Base-by-base conservation (phyloP, 2,329 filamentous ascomycete genomes). In the Claviceps sp. region DNA sequence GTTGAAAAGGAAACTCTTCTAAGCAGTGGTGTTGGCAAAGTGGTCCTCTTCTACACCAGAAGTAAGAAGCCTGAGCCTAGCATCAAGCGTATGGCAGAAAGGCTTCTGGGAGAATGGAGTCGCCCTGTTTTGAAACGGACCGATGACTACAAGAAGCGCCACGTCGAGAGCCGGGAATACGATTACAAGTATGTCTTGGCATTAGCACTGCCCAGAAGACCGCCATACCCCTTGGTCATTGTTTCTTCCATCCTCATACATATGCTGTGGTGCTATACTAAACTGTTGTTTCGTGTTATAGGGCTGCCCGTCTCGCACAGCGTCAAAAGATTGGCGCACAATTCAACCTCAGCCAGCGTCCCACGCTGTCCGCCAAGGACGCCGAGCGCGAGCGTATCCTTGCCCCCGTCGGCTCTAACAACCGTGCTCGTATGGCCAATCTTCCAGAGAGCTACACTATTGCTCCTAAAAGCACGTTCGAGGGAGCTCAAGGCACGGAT, bases 41-140 rank as follows among this genome's bases (percentile, higher is more conserved):
- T 98, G 47, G 85, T 96, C 50, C 80, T 95, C 56, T 98, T 96
- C 72, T 98, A 98, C 71, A 96, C 90, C 49, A 90, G 90, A 70
- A 95, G 87, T 73, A 94, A 90, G 72, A 85, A 88, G 58, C 86
- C 90, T 1, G 88, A 97, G 69, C 74, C 84, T 4, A 78, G 77
- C 55, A 96, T 98, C 74, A 96, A 96, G 74, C 84, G 91, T 59
- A 88, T 90, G 71, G 93, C 93, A 0, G 90, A 97, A 72, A 82
- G 86, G 48, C 75, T 97, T n/a, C 76, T 96, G 52, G 88, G 87
- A 52, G 91, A 97, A 65, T 98, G 93, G 93, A 95, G 89, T 57
- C 78, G 93, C 42, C 90, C 91, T 4, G 95, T 98, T 57, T 76
- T 98, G 51, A 91, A 94, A 72, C 84, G 89, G 59, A 95, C 87